Evolutionary conservation across 306 rosid species (phyloP), one percentile per base, ranked within the genome.

Genomic region (Sphenostylis stenocarpa): DNA sequence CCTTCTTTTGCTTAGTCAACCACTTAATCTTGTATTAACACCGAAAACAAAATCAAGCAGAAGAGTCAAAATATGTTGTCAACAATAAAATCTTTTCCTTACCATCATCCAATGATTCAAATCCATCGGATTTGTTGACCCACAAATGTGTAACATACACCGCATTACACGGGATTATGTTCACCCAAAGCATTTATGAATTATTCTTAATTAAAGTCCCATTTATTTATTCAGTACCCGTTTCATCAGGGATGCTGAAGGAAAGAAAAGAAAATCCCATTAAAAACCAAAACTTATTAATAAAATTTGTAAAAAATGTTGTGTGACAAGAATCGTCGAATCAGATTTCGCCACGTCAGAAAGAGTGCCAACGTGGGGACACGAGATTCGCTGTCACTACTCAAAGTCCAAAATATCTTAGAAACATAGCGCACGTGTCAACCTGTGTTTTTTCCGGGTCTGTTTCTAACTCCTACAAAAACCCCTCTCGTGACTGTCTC

Each of bases 281-380:
- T 44, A 63, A 63, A 17, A 14, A 17, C 28, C 1, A 49, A n/a
- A 41, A 13, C 6, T 4, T 31, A 0, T 14, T 5, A 31, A 1
- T 4, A 28, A 21, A 31, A 12, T 34, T 10, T 0, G 4, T 20
- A 41, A 48, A 58, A 51, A 36, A 57, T 60, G 10, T 44, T 11
- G 41, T 4, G 78, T 89, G 97, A 91, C 97, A 33, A 88, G 71
- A 28, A 8, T 0, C 0, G 1, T 0, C 94, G 85, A 86, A 87
- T 86, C 3, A 61, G 0, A 1, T 0, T 0, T 0, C 1, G 63
- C 84, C 97, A 89, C 86, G 87, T 86, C 62, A 31, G 9, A 3
- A 0, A n/a, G 0, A 0, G 4, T 1, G 36, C 17, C 45, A 6
- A 84, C 13, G 64, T 72, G 77, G 55, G 4, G 65, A 78, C 31